A percentile compares a stretch with the other conserved stretches of the same genome.
These are phyloP conservation scores for Magnaporthales sp. DNA, from an alignment of 2,329 filamentous ascomycete species.

Conservation along the genomic window DNA sequence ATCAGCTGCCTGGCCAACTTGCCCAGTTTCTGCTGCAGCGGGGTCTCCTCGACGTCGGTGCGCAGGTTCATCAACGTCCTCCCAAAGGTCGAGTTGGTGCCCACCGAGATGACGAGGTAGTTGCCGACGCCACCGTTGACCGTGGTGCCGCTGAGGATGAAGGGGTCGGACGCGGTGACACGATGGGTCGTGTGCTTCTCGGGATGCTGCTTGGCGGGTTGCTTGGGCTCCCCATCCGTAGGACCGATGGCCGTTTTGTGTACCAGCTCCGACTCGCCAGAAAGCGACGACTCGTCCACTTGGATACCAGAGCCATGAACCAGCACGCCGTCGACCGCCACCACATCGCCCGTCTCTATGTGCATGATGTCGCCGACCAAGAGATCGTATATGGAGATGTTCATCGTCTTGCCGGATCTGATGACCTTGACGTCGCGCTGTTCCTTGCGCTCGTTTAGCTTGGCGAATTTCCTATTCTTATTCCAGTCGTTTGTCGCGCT, in stretches of 20 bases:
- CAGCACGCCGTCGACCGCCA: slow-evolving; percentile 58
- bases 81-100: slow-evolving; percentile 44
- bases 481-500: slow-evolving; percentile 55
- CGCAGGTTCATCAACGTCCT: slow-evolving; percentile 47
- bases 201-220: not conserved
- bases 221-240: slow-evolving; percentile 18
- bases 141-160: slow-evolving; percentile 50
- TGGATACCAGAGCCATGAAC: slow-evolving; percentile 56
- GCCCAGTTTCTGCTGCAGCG: slow-evolving; percentile 44
- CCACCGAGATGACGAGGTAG: slow-evolving; percentile 47
- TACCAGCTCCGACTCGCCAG: slow-evolving; percentile 61
- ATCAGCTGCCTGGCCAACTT: slow-evolving; percentile 32
- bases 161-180: slow-evolving; percentile 43
- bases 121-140: slow-evolving; percentile 45
- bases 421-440: slow-evolving; percentile 54
- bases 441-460: slow-evolving; percentile 47
- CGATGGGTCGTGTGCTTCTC: slow-evolving; percentile 34
- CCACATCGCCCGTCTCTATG: slow-evolving; percentile 57
- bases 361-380: slow-evolving; percentile 58
- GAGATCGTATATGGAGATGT: slow-evolving; percentile 55
- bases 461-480: slow-evolving; percentile 52
- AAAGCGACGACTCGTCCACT: slow-evolving; percentile 62
- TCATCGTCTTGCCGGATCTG: slow-evolving; percentile 51
- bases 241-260: slow-evolving; percentile 49
- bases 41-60: slow-evolving; percentile 42